Base-by-base conservation (phyloP, 805 yeast genomes). In the Ogataea polymorpha region DNA sequence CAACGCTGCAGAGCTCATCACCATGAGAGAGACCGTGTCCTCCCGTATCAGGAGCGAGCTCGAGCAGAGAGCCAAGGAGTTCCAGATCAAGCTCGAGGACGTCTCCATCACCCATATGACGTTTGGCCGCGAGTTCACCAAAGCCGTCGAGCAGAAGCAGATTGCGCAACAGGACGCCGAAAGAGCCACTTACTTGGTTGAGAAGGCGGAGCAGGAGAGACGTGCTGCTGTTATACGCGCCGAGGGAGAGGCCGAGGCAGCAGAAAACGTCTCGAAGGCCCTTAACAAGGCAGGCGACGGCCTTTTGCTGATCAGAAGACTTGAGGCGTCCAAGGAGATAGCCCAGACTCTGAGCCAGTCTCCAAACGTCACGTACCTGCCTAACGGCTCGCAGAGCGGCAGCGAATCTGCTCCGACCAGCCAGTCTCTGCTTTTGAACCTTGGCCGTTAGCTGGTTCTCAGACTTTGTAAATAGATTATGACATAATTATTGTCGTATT, bases 151-250 rank as follows among this genome's bases (percentile, higher is more conserved):
- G 70, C 96, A 87, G 70, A 93, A 93, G 65, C 98, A 93, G 68
- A 95, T 93, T 67, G 99, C 99, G 23, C 99, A 93, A 70, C 99
- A 93, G 68, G 99, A 93, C 62, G 98, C 99, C 17, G 98, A 93
- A 71, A 78, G 99, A 53, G 96, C 98, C 44, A 85, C 84, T 59
- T 93, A 79, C 61, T 72, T 87, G 39, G 97, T 93, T 41, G 97
- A 90, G 61, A 85, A 85, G 62, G 98, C 98, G 7, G 97, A 93
- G 66, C 99, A 93, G 70, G 98, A 91, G 66, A 80, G 96, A 62
- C 90, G 85, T 65, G 99, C 98, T 2, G 72, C 86, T 35, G 88
- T 93, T 56, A 90, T 93, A 53, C 80, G 98, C 58, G 99, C 99
- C 21, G 99, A 93, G 68, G 99, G 98, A 68, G 99, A 93, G 70